Conservation (phyloP, 2,329 filamentous ascomycete species). For the Geosmithia morbida region DNA sequence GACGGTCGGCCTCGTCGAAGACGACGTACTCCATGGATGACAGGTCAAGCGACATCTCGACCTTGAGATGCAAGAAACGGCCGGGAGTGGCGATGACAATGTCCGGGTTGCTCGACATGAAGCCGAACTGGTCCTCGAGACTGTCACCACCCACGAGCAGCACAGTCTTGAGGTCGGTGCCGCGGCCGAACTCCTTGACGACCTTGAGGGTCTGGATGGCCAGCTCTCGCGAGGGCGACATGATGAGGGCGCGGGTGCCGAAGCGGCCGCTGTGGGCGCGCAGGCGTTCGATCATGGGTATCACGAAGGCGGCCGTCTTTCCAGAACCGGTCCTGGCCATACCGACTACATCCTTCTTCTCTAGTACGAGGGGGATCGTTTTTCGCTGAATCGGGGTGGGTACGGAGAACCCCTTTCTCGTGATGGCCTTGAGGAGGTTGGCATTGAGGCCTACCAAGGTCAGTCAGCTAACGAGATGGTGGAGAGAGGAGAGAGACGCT, state of each 20-base stretch:
- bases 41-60: conserved; percentile 90
- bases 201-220: conserved; percentile 93
- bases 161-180: conserved; percentile 83
- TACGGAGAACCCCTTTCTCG: conserved; percentile 86
- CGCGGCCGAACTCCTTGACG: conserved; percentile 82
- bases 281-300: conserved; percentile 92
- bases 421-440: conserved; percentile 77
- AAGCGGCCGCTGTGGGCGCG: conserved; percentile 79
- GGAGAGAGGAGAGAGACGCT: neutral
- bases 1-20: conserved; percentile 90
- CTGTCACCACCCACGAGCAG: conserved; percentile 90
- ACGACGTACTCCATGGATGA: conserved; percentile 87
- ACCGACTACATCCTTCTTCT: conserved; percentile 89
- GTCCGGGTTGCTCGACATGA: conserved; percentile 89
- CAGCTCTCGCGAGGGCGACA: conserved; percentile 88
- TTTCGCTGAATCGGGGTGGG: conserved; percentile 97
- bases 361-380: conserved; percentile 81
- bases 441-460: conserved; percentile 50
- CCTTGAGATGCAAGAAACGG: conserved; percentile 89
- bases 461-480: conserved; percentile 1
- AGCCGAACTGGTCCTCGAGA: conserved; percentile 84
- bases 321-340: conserved; percentile 98
- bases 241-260: conserved; percentile 70
- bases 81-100: conserved; percentile 96
- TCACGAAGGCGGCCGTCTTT: conserved; percentile 96